Base-by-base conservation (phyloP, 306 rosid species). In the Herpetospermum pedunculosum region DNA sequence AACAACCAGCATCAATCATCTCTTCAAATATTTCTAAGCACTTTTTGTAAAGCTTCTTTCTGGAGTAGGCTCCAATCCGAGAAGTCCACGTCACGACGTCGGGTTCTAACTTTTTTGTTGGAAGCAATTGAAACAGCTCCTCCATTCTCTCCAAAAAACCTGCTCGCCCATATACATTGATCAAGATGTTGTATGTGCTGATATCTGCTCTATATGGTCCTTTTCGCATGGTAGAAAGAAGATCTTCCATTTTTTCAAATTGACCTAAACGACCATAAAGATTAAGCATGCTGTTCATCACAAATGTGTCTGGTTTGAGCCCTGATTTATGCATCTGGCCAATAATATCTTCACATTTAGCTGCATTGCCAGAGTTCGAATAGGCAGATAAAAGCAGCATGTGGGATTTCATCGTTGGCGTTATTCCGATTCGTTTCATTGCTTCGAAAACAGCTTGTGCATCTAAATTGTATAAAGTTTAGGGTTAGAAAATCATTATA, bases 71-170 rank as follows among this genome's bases (percentile, higher is more conserved):
- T 83, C 96, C 99, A 46, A 91, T 87, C 4, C 95, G 84, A 9
- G 92, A 87, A 57, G 97, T 91, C 99, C 99, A 94, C 25, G 99
- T 94, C 76, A 94, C 90, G 28, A 91, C 99, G 67, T 94, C 96
- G 6, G 99, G 96, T 75, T 81, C 81, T 26, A 94, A 81, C 55
- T 85, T 91, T 80, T 85, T 85, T 9, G 57, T 4, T 14, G 81
- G 81, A 60, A 94, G 85, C 38, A 76, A 73, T 16, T n/a, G 83
- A 70, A 94, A 91, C 0, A 84, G 55, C 63, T 81, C 89, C 78
- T 94, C 99, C 95, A 91, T 87, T 85, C 68, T 85, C 55, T 91
- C 86, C 18, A 89, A 70, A 81, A 81, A 89, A 6, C 99, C 97
- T 14, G 92, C 91, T 80, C 90, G 81, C 53, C 97, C 99, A 18